phyloP scores from a whole-genome alignment of 2,329 filamentous ascomycete genomes.

The Fusarium citri region DNA sequence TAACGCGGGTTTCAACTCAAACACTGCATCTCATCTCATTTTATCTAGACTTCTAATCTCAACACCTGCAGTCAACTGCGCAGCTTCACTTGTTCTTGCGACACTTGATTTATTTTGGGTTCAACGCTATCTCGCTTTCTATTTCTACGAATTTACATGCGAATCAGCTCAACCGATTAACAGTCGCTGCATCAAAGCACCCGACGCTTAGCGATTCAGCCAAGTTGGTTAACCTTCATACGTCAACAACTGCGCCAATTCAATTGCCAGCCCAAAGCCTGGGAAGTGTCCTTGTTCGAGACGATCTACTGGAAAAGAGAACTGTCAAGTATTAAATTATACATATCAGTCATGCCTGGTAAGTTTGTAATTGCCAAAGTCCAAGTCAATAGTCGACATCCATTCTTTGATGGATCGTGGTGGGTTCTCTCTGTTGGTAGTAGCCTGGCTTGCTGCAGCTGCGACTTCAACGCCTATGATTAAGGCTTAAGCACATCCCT shows the following conservation, averaged over 20 bases:
- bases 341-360: constrained; percentile 35
- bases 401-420: constrained; percentile 7
- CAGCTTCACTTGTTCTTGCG: not conserved
- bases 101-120: not conserved
- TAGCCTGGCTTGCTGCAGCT: constrained; percentile 20
- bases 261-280: not conserved
- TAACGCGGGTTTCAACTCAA: constrained; percentile 3
- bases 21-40: constrained; percentile 9
- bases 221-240: not conserved
- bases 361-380: constrained; percentile 7
- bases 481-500: constrained; percentile 35
- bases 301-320: not conserved
- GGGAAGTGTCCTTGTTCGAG: not conserved
- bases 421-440: constrained; percentile 34
- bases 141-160: not conserved
- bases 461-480: constrained; percentile 22
- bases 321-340: constrained; percentile 9
- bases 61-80: not conserved
- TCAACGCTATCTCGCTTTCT: not conserved
- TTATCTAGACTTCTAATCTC: constrained; percentile 3
- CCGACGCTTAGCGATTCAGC: not conserved
- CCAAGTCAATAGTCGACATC: not conserved
- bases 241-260: constrained; percentile 17
- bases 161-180: not conserved
- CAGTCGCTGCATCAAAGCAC: not conserved